Conservation (phyloP, 202 grass and related monocot genomes). For the Setaria italica region DNA sequence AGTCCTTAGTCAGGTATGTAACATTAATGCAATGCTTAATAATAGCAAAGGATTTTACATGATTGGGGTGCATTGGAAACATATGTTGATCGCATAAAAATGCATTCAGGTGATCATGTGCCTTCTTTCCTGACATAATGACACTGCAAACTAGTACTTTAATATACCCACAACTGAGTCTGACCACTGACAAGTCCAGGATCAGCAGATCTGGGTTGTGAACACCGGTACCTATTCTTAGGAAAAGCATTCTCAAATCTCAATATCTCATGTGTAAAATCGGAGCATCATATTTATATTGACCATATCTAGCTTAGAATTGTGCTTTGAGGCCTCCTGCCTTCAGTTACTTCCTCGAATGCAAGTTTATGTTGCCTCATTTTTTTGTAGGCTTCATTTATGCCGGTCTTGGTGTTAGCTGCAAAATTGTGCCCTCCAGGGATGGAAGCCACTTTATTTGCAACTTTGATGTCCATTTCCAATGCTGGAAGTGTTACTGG, state of each 20-base stretch:
- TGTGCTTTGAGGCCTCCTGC: slow-evolving; percentile 4
- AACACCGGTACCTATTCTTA: not conserved
- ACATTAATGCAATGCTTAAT: slow-evolving; percentile 21
- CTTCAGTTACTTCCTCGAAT: slow-evolving; percentile 32
- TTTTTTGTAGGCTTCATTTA: slow-evolving; percentile 89
- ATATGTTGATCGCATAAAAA: not conserved
- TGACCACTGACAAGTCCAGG: not conserved
- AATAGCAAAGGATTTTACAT: slow-evolving; percentile 26
- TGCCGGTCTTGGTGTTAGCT: slow-evolving; percentile 97
- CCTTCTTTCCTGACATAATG: slow-evolving; percentile 11
- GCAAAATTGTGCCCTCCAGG: slow-evolving; percentile 93
- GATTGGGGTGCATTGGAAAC: not conserved
- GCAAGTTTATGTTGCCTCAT: slow-evolving; percentile 31
- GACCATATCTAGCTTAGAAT: slow-evolving; percentile 28
- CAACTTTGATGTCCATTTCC: slow-evolving; percentile 96
- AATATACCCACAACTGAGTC: not conserved
- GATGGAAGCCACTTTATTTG: slow-evolving; percentile 97
- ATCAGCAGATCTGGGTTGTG: slow-evolving; percentile 2
- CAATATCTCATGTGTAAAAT: not conserved
- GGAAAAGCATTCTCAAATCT: slow-evolving; percentile 24
- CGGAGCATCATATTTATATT: slow-evolving; percentile 32
- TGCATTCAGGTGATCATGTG: not conserved
- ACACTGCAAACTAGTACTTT: not conserved
- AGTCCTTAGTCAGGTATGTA: slow-evolving; percentile 88
- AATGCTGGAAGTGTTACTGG: slow-evolving; percentile 94